Conservation (phyloP, 768 basidiomycete genomes). For the Pulveroboletus sp. region DNA sequence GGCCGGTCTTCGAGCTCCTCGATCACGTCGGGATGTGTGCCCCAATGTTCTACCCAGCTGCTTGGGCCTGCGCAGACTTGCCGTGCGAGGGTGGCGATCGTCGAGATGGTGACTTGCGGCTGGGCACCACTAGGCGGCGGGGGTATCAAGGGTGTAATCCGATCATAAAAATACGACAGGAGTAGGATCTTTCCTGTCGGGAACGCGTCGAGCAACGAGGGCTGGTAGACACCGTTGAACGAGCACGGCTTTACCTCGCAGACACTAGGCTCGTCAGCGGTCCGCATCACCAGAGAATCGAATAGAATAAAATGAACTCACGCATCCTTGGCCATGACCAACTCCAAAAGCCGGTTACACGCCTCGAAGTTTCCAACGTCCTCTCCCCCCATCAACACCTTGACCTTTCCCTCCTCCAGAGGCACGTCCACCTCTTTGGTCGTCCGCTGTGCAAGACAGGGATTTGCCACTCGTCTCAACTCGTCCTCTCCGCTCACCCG, state of each 20-base stretch:
- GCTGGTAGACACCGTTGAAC: conserved; percentile 97
- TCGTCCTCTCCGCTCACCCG: conserved; percentile 2
- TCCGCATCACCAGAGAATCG: background rate
- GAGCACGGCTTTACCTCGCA: conserved; percentile 94
- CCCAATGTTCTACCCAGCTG: conserved; percentile 55
- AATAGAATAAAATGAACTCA: conserved; percentile 36
- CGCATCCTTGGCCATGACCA: conserved; percentile 95
- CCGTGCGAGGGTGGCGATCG: conserved; percentile 61
- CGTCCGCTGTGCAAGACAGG: conserved; percentile 76
- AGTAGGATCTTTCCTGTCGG: conserved; percentile 80
- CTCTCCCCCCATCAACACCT: conserved; percentile 84
- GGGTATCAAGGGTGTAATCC: conserved; percentile 73
- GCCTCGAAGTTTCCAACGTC: conserved; percentile 82
- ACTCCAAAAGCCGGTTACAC: conserved; percentile 78
- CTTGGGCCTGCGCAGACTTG: conserved; percentile 70
- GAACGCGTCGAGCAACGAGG: conserved; percentile 87
- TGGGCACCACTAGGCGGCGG: conserved; percentile 19
- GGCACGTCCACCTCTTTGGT: conserved; percentile 62
- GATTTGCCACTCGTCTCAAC: conserved; percentile 45
- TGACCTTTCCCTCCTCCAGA: conserved; percentile 42
- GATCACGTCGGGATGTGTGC: conserved; percentile 45
- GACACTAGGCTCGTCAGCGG: conserved; percentile 42
- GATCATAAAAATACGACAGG: conserved; percentile 99
- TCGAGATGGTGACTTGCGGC: conserved; percentile 45
- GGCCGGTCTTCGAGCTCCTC: conserved; percentile 78